These are phyloP conservation scores for Glaciozyma antarctica DNA, from an alignment of 768 basidiomycete genomes.

Conservation along the genomic window DNA sequence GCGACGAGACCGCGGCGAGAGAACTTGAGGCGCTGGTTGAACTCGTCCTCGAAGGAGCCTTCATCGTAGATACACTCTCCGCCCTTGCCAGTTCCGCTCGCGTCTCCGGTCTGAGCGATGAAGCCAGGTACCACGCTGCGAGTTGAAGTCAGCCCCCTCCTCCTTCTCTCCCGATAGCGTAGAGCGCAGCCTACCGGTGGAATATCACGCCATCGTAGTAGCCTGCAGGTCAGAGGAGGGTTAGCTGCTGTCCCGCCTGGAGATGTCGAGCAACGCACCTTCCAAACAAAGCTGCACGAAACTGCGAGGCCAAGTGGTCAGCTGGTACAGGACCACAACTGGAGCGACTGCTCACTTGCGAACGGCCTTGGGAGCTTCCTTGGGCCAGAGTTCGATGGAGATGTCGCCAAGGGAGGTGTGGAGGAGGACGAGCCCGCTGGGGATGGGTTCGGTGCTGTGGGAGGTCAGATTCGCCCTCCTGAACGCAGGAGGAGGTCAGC, in stretches of 20 bases:
- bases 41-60: conserved; percentile 34
- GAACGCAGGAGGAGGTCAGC: no score
- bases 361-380: conserved; percentile 92
- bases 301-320: neutral
- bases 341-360: conserved; percentile 41
- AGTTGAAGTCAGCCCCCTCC: neutral
- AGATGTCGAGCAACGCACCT: conserved; percentile 5
- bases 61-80: conserved; percentile 96
- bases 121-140: conserved; percentile 68
- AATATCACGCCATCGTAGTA: conserved; percentile 96
- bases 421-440: neutral
- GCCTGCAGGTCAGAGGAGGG: conserved; percentile 80
- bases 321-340: neutral
- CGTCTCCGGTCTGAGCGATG: conserved; percentile 90
- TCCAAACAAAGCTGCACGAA: conserved; percentile 35
- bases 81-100: conserved; percentile 77
- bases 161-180: conserved; percentile 39
- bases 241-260: conserved; percentile 50
- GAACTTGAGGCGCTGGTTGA: conserved; percentile 74
- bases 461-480: neutral
- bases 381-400: conserved; percentile 32
- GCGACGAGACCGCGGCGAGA: conserved; percentile 81
- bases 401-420: conserved; percentile 28
- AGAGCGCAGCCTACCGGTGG: conserved; percentile 47
- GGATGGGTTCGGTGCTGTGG: neutral